Evolutionary conservation across 2,329 filamentous ascomycete species (phyloP).

Genomic region (Ceratocystis cacaofunesta): DNA sequence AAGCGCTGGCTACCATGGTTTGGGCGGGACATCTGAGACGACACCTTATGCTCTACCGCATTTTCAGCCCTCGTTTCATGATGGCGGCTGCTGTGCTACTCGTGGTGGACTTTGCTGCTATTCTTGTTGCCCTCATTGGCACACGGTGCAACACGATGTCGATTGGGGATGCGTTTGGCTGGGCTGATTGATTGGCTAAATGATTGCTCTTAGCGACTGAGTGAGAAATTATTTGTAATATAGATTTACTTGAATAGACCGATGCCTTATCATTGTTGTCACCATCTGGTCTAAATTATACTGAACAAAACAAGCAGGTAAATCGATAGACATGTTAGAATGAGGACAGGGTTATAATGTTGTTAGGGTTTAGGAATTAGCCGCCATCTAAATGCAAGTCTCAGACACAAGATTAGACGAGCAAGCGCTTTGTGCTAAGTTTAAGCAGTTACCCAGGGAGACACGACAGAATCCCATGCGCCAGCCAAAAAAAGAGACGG

Average conservation of each 20-base stretch:
- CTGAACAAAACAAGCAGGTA: too few species aligned
- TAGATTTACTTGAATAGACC: background rate
- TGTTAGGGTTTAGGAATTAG: background rate
- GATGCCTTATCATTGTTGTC: background rate
- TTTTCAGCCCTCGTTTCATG: constrained; percentile 88
- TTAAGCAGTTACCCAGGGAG: constrained; percentile 3
- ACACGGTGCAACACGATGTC: constrained; percentile 63
- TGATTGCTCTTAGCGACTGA: background rate
- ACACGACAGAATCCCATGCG: background rate
- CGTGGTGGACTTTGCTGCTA: constrained; percentile 60
- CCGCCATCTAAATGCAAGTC: background rate
- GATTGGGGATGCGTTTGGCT: constrained; percentile 80
- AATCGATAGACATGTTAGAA: too few species aligned
- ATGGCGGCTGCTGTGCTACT: constrained; percentile 56
- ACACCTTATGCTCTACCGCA: constrained; percentile 91
- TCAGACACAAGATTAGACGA: background rate
- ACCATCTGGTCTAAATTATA: background rate
- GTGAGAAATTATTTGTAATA: background rate
- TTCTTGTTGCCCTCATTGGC: constrained; percentile 57
- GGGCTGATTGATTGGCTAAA: constrained; percentile 34
- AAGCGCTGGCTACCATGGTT: constrained; percentile 72
- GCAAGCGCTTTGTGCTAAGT: background rate
- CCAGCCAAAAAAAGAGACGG: background rate
- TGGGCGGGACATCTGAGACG: constrained; percentile 79
- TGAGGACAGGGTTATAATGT: background rate